Base-by-base conservation (phyloP, 768 basidiomycete species). In the Omphalotus guepiniiformis region DNA sequence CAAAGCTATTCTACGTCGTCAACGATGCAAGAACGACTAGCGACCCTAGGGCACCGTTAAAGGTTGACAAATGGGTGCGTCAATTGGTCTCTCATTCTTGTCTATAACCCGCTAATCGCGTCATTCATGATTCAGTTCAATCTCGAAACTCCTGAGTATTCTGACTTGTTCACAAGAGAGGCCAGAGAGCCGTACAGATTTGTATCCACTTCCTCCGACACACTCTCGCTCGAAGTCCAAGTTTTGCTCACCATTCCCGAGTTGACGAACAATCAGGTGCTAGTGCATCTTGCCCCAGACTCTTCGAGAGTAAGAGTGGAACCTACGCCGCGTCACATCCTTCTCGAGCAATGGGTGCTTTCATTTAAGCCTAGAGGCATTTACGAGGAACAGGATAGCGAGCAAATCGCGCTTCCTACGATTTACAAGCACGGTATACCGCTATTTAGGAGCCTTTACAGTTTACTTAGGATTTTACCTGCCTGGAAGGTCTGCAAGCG, bases 381-480 rank as follows among this genome's bases (percentile, higher is more conserved):
- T 53, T n/a, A 39, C 27, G 16, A 44, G 34, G 19, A 28, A 28
- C 55, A 61, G 39, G 56, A 61, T 37, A 61, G 60, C 47, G 55
- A 63, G 40, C 83, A 85, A 49, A 71, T 85, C 30, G 78, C 82
- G 12, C 79, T 84, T 28, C 75, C 88, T 0, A 85, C 83, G 11
- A 83, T 89, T 45, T 92, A 92, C 75, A 92, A 92, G 64, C 83
- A 90, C 55, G 81, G 84, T 28, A 91, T 92, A 57, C 76, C 85
- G 26, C 74, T 90, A 16, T 92, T 91, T 69, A 76, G 89, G 41
- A 87, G 85, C 58, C 59, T 88, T 5, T 92, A 71, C 70, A 83
- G 80, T 43, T 64, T 91, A 35, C 72, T 91, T 38, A 76, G 87
- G 44, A 73, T 88, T 21, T 73, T 90, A 3, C 89, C 89, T 15